Conservation (phyloP, 2,329 filamentous ascomycete species). For the Arthrobotrys entomopaga region DNA sequence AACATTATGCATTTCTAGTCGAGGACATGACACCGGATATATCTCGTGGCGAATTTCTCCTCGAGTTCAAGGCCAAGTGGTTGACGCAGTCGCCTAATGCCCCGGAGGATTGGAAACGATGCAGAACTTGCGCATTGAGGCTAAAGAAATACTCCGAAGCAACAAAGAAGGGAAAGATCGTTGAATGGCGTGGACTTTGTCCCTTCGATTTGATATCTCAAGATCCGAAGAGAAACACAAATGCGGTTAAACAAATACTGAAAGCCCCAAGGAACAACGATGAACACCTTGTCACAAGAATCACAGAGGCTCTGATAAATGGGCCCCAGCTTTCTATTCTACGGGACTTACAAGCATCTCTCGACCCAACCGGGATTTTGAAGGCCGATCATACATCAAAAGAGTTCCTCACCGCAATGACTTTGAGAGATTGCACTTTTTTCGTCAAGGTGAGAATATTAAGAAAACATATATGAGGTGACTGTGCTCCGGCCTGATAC, state of each 20-base stretch:
- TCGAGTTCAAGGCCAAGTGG: slow-evolving; percentile 90
- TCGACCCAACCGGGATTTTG: slow-evolving; percentile 59
- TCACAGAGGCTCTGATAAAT: slow-evolving; percentile 57
- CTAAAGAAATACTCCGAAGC: slow-evolving; percentile 57
- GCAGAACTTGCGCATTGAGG: slow-evolving; percentile 75
- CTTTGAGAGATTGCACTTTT: slow-evolving; percentile 81
- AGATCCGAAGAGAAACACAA: slow-evolving; percentile 64
- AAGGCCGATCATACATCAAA: slow-evolving; percentile 61
- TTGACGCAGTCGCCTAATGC: slow-evolving; percentile 78
- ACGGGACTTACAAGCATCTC: slow-evolving; percentile 58
- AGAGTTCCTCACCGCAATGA: slow-evolving; percentile 77
- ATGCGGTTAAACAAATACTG: slow-evolving; percentile 61
- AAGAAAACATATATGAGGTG: too few species aligned
- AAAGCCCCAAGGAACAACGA: slow-evolving; percentile 37
- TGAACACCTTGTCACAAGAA: slow-evolving; percentile 33
- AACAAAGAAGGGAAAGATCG: slow-evolving; percentile 44
- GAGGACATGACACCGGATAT: slow-evolving; percentile 74
- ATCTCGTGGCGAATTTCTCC: slow-evolving; percentile 62
- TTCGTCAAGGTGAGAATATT: slow-evolving; percentile 66
- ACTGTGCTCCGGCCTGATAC: too few species aligned
- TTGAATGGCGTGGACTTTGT: slow-evolving; percentile 66
- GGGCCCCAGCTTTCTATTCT: slow-evolving; percentile 59
- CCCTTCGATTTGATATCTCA: slow-evolving; percentile 72
- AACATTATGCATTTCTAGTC: slow-evolving; percentile 72
- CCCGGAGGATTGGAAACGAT: slow-evolving; percentile 71